phyloP scores from a whole-genome alignment of 108 stramenopile genomes.

The Cylindrotheca closterium region DNA sequence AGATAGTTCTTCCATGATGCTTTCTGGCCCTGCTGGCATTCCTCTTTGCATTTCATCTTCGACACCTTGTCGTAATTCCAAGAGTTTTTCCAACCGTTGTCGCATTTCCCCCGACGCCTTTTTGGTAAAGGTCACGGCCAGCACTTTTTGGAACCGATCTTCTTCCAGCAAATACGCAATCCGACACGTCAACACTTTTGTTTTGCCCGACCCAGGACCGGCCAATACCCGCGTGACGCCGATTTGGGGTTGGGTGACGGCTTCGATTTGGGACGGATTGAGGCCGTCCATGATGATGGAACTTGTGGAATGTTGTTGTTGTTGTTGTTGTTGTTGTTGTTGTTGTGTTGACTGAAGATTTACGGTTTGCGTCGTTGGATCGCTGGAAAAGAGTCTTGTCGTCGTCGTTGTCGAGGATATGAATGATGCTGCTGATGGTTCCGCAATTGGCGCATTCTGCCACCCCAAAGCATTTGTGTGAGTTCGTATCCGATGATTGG shows the following conservation, averaged over 20 bases:
- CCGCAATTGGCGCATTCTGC: too few relatives aligned
- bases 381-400: background rate
- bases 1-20: constrained; percentile 28
- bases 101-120: constrained; percentile 91
- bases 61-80: constrained; percentile 16
- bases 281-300: constrained; percentile 40
- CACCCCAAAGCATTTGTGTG: too few relatives aligned
- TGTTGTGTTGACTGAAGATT: background rate
- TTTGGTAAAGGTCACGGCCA: constrained; percentile 94
- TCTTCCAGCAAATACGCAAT: constrained; percentile 70
- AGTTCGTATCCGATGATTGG: too few relatives aligned
- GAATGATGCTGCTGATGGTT: background rate
- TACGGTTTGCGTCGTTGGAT: too few relatives aligned
- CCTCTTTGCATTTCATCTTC: background rate
- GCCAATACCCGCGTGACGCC: constrained; percentile 75
- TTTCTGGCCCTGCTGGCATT: background rate
- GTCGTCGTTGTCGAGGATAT: background rate
- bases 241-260: constrained; percentile 55
- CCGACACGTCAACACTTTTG: constrained; percentile 82
- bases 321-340: constrained; percentile 4
- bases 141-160: constrained; percentile 36
- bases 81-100: constrained; percentile 53
- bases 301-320: constrained; percentile 7
- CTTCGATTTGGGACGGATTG: constrained; percentile 70
- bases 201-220: constrained; percentile 93